These are phyloP conservation scores for Lentinula sp. DNA, from an alignment of 768 basidiomycete genomes.

Conservation along the genomic window DNA sequence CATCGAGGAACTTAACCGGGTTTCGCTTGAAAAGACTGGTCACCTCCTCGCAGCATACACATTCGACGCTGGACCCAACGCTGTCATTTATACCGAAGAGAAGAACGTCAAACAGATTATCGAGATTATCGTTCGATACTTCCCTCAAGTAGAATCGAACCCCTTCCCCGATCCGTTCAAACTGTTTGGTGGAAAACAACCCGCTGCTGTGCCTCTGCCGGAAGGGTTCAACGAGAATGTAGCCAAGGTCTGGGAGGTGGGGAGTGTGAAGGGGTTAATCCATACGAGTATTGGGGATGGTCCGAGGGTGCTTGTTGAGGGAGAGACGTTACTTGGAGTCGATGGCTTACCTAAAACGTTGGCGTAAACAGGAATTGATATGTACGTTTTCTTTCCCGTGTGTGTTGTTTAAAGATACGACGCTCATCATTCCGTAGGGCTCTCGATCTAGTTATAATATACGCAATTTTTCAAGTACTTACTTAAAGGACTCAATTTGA, in stretches of 20 bases:
- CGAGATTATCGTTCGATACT: conserved; percentile 71
- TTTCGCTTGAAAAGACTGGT: conserved; percentile 48
- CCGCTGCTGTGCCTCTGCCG: conserved; percentile 42
- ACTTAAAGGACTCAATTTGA: no score
- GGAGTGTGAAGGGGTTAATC: conserved; percentile 84
- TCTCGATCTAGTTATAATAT: no score
- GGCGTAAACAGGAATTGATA: neutral
- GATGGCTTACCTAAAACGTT: conserved; percentile 61
- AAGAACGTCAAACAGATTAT: conserved; percentile 77
- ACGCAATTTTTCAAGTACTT: no score
- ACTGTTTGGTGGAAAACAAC: conserved; percentile 41
- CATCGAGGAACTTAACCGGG: conserved; percentile 89
- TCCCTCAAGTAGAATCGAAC: conserved; percentile 63
- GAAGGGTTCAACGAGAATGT: conserved; percentile 77
- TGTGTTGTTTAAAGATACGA: no score
- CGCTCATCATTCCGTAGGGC: no score
- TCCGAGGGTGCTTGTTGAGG: conserved; percentile 59
- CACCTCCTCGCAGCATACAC: conserved; percentile 91
- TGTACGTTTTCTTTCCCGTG: no score
- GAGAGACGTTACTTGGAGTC: conserved; percentile 59
- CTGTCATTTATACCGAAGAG: conserved; percentile 87
- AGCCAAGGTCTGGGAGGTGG: conserved; percentile 64
- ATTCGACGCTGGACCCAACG: conserved; percentile 98
- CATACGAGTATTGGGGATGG: conserved; percentile 93
- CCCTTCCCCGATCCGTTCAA: conserved; percentile 75